Conservation (phyloP, 2,329 filamentous ascomycete species). For the Ceratocystis variospora region DNA sequence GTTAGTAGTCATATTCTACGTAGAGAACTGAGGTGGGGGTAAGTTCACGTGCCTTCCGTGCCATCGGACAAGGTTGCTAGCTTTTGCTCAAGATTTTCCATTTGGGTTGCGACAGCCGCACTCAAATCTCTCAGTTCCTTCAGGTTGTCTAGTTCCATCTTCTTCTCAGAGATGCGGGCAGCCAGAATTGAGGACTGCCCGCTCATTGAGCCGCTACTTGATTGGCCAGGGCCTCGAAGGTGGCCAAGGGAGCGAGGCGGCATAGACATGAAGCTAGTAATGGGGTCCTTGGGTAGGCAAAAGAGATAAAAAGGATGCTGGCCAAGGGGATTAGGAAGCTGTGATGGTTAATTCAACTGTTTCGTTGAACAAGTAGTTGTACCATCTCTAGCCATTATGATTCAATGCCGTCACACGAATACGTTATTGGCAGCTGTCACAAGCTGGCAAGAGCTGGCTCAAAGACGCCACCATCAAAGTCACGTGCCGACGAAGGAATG, state of each 20-base stretch:
- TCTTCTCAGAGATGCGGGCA: constrained; percentile 73
- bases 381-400: neutral
- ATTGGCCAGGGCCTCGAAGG: constrained; percentile 45
- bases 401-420: neutral
- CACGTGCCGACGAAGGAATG: neutral
- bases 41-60: constrained; percentile 50
- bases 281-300: too few species aligned
- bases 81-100: constrained; percentile 70
- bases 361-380: too few species aligned
- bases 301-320: neutral
- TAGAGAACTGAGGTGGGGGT: neutral
- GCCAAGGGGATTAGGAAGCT: neutral
- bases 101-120: constrained; percentile 63
- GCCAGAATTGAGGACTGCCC: constrained; percentile 57
- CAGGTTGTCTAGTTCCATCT: constrained; percentile 65
- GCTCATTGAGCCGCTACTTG: constrained; percentile 32
- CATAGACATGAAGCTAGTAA: constrained; percentile 2
- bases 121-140: constrained; percentile 67
- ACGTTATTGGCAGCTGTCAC: neutral
- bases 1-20: neutral
- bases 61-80: constrained; percentile 64
- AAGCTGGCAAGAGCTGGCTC: neutral
- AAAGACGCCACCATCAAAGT: neutral
- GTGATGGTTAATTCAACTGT: too few species aligned
- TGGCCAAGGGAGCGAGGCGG: constrained; percentile 31